Base-by-base conservation (phyloP, 2,329 filamentous ascomycete species). In the Neonectria coccinea region DNA sequence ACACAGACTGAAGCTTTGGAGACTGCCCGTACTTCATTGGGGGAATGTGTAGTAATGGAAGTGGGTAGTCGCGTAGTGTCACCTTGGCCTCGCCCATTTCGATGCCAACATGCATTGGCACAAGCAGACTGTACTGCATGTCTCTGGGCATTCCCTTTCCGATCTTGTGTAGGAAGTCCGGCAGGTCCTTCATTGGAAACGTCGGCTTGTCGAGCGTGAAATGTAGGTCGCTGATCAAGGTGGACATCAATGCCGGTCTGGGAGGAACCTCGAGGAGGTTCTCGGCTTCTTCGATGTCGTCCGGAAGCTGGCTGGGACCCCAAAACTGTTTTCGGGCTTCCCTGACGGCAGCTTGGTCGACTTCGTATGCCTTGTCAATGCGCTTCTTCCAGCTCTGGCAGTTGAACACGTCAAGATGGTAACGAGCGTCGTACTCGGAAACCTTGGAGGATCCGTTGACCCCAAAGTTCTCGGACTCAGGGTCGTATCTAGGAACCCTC, bases 81-180 rank as follows among this genome's bases (percentile, higher is more conserved):
- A 97, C 86, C 66, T 92, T 90, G 10, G 91, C 93, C 79, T 99
- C 96, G 54, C 94, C 92, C 89, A 97, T 94, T 65, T 92, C 92
- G 67, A 99, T 86, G 68, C 93, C 90, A 2, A 99, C 85, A 77
- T 92, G 92, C 90, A 97, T 93, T 0, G 96, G 97, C 11, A 99
- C 84, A 18, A 99, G 85, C 20, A 99, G 84, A 10, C 93, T 90
- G 77, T 98, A 99, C 74, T 95, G 84, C 87, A 94, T 99, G 73
- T 97, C 91, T 67, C 89, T 85, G 1, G 96, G 96, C 89, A 99
- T 97, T 1, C 96, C 96, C 80, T 99, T 99, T n/a, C 96, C 96
- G 62, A 98, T 90, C 52, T 89, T 88, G 75, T 97, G 87, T 27
- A 99, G 82, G 76, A 97, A 99, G 16, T 91, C 87, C 0, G 95